Base-by-base conservation (phyloP, 2,329 filamentous ascomycete species). In the Cadophora sp. region DNA sequence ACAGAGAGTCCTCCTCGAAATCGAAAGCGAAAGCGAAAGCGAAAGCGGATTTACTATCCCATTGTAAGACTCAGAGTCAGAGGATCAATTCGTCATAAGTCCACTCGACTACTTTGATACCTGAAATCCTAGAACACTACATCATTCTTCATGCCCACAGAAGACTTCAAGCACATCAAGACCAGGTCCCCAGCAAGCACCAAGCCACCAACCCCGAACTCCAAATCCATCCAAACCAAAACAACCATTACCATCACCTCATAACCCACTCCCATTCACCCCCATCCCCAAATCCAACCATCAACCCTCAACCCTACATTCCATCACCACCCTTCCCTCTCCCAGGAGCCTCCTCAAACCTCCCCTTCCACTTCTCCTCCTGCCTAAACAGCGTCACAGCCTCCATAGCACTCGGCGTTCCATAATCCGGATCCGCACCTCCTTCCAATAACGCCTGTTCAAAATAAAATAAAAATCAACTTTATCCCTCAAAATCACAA, bases 361-460 rank as follows among this genome's bases (percentile, higher is more conserved):
- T 85, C 3, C 72, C 72, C 66, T 78, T 80, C 84, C 85, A 87
- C 65, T 77, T 76, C 1, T 82, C 81, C 64, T 84, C 81, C 70
- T 85, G 84, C 63, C 83, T 83, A 71, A 87, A 87, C 76, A 86
- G 80, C 3, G 76, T 73, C 18, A 87, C 75, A 30, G 83, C 84
- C 64, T 83, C 78, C 55, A 82, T 72, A 0, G 85, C 84, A 45
- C 80, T 84, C 0, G 84, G 85, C 2, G 77, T 75, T 1, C 85
- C 85, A 65, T 82, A 77, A 1, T 85, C 83, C 0, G 85, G 85
- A 72, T 87, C 85, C 3, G 85, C 85, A 1, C 84, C 83, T 0
- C 84, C 84, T 62, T 82, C 80, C 1, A 87, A 73, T 11, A 87
- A 76, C 1, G 75, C 81, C 73, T 76, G 59, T 7, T 11, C 14